phyloP scores from a whole-genome alignment of 2,329 filamentous ascomycete genomes.

The Alternaria viburni region DNA sequence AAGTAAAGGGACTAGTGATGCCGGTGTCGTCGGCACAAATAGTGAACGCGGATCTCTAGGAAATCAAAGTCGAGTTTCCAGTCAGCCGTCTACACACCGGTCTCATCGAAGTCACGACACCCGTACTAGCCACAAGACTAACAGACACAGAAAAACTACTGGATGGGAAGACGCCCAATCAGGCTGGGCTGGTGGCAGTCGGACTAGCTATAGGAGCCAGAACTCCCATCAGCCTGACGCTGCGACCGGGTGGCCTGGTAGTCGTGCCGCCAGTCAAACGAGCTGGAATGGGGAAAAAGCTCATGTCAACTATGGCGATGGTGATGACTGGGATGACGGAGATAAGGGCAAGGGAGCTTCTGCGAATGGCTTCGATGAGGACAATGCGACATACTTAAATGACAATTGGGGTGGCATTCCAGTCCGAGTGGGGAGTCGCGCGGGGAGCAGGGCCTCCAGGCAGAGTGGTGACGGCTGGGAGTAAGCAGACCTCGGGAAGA shows the following conservation, averaged over 20 bases:
- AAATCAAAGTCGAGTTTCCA: slow-evolving; percentile 5
- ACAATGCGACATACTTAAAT: slow-evolving; percentile 31
- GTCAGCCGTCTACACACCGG: background rate
- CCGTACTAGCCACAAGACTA: background rate
- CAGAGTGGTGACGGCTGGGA: slow-evolving; percentile 13
- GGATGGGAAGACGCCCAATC: background rate
- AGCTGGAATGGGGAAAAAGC: slow-evolving; percentile 2
- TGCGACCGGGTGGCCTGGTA: background rate
- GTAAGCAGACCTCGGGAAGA: background rate
- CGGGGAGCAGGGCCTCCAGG: background rate
- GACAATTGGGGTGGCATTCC: slow-evolving; percentile 24
- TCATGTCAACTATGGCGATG: slow-evolving; percentile 1
- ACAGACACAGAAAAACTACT: background rate
- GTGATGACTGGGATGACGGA: slow-evolving; percentile 2
- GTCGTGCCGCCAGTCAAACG: background rate
- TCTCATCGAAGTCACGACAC: background rate
- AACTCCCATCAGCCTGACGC: background rate
- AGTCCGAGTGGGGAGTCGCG: slow-evolving; percentile 20
- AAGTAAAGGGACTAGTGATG: slow-evolving; percentile 24
- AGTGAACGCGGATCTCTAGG: slow-evolving; percentile 14
- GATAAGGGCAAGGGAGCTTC: slow-evolving; percentile 4
- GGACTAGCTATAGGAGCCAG: background rate
- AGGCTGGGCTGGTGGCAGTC: background rate
- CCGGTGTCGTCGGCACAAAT: slow-evolving; percentile 18
- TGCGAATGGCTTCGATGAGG: slow-evolving; percentile 28